Evolutionary conservation across 208 protist species (phyloP), one percentile per base, ranked within the genome.

Genomic region (Leishmania tropica): DNA sequence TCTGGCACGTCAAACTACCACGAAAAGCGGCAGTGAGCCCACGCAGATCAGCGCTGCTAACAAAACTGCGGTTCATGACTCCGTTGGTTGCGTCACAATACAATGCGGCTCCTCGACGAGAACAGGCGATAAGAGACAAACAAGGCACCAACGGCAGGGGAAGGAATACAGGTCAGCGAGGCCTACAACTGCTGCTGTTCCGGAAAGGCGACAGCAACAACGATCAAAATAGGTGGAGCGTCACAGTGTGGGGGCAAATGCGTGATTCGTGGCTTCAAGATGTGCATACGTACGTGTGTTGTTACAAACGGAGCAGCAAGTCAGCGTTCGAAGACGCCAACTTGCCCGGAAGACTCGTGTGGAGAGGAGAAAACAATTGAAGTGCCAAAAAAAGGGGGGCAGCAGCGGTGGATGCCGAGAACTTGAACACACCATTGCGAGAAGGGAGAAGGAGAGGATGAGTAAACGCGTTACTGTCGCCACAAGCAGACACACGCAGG

Each of bases 41-140:
- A 24, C 89, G 85, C 17, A 94, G 81, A 67, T 93, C 91, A 15
- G 89, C 87, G 64, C 86, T 86, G 75, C 93, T 95, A 21, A 87
- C 76, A 81, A 94, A 96, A 35, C 88, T 19, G 58, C 93, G 91
- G 15, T 90, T 80, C 85, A 95, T 86, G 65, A 79, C 21, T 54
- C 40, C n/a, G 2, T 74, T 21, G 40, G 21, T 21, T 15, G 21
- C 45, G 28, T 47, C 24, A 24, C 47, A 54, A 85, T 28, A 77
- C 54, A 42, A 45, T 21, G 45, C 10, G 10, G 37, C 70, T 53
- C 45, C 13, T 31, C 31, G 42, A 74, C 6, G 40, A 76, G 35
- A n/a, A 48, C 56, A 78, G 80, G 67, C 48, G 40, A 10, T 31
- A 15, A 37, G 54, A 77, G 11, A 84, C 62, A 78, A 67, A 56